A percentile compares a stretch with the other conserved stretches of the same genome.
Evolutionary conservation across 257 asterid species (phyloP).

Genomic region (Salvia rosmarinus): DNA sequence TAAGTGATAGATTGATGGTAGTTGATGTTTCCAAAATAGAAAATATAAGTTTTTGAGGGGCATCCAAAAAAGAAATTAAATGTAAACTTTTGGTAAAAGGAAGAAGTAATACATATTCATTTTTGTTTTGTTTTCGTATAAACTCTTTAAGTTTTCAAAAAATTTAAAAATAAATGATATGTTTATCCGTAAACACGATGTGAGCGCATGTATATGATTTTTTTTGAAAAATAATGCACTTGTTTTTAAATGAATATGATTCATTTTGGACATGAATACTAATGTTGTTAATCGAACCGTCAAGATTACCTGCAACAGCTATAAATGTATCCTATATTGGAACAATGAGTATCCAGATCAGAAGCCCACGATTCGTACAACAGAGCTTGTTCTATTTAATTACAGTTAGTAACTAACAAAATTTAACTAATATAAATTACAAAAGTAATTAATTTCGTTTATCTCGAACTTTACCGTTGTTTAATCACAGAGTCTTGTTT

Average conservation of each 20-base stretch:
- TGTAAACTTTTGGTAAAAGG: too few species aligned
- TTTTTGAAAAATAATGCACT: too few species aligned
- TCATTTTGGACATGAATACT: constrained; percentile 14
- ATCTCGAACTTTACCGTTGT: background rate
- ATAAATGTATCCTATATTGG: constrained; percentile 38
- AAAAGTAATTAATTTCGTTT: background rate
- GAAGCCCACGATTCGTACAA: constrained; percentile 35
- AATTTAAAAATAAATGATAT: too few species aligned
- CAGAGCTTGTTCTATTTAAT: constrained; percentile 32
- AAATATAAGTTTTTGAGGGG: too few species aligned
- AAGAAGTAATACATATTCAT: too few species aligned
- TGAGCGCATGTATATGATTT: too few species aligned
- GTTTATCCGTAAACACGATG: too few species aligned
- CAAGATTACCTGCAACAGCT: constrained; percentile 47
- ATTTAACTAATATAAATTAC: background rate
- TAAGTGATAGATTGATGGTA: too few species aligned
- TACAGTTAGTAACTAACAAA: constrained; percentile 28
- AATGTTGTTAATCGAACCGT: constrained; percentile 36
- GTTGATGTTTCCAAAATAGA: too few species aligned
- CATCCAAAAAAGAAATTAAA: too few species aligned
- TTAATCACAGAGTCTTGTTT: constrained; percentile 13
- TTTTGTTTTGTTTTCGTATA: background rate
- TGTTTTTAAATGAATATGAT: constrained; percentile 1
- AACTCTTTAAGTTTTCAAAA: background rate
- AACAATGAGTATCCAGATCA: constrained; percentile 39